These are phyloP conservation scores for Cladosporium phlei DNA, from an alignment of 2,329 filamentous ascomycete species.

Conservation along the genomic window DNA sequence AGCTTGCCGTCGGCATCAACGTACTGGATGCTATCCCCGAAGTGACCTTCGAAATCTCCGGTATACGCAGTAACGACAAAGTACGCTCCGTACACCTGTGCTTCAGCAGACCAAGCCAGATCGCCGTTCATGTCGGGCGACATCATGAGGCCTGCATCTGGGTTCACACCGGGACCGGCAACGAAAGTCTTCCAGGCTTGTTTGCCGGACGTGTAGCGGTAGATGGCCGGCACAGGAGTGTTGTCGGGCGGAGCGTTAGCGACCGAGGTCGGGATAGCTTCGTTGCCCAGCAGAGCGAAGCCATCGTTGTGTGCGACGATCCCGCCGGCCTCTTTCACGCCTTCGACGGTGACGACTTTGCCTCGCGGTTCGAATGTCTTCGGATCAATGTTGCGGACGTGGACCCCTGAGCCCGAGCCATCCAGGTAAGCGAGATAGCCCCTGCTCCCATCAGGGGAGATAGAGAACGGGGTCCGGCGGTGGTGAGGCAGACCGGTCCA, in stretches of 20 bases:
- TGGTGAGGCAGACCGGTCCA: constrained; percentile 60
- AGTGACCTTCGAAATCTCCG: constrained; percentile 53
- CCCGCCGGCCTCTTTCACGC: constrained; percentile 56
- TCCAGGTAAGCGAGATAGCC: constrained; percentile 60
- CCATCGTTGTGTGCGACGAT: constrained; percentile 59
- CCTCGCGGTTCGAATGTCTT: constrained; percentile 52
- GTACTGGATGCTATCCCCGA: constrained; percentile 54
- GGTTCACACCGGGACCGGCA: constrained; percentile 52
- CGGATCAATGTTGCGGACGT: constrained; percentile 54
- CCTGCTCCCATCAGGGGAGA: constrained; percentile 55
- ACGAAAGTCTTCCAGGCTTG: constrained; percentile 57
- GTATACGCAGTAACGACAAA: constrained; percentile 58
- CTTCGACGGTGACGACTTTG: constrained; percentile 47
- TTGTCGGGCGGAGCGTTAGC: constrained; percentile 45
- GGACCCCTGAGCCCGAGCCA: constrained; percentile 50
- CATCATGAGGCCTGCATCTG: constrained; percentile 43
- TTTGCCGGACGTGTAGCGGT: constrained; percentile 52
- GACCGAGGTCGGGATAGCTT: constrained; percentile 48
- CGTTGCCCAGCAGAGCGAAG: constrained; percentile 59
- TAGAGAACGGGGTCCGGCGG: constrained; percentile 58
- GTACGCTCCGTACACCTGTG: constrained; percentile 57
- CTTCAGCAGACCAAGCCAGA: constrained; percentile 54
- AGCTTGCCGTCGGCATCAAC: constrained; percentile 47
- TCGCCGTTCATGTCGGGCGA: constrained; percentile 60
- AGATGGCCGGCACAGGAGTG: constrained; percentile 54